Evolutionary conservation across 495 filamentous ascomycete genomes (phyloP).

Genomic region (Penicillium lividum): DNA sequence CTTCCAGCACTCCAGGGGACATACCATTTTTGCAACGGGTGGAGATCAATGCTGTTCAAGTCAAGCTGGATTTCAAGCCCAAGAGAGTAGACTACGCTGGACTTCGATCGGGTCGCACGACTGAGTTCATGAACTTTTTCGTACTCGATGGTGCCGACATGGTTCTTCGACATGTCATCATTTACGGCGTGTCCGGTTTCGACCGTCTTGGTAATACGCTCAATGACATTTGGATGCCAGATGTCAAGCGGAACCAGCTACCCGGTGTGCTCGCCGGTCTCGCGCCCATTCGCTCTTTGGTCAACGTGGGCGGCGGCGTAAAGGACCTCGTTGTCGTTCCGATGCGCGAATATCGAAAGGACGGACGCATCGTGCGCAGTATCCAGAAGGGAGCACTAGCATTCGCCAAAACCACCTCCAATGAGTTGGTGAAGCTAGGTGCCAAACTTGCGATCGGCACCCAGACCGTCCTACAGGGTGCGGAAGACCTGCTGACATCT

Average conservation of each 20-base stretch:
- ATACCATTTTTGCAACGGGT: constrained; percentile 87
- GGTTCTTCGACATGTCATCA: constrained; percentile 81
- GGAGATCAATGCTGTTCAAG: constrained; percentile 77
- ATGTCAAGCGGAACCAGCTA: constrained; percentile 87
- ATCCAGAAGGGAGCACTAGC: constrained; percentile 85
- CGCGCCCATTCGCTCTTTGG: constrained; percentile 83
- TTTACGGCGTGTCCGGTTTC: constrained; percentile 89
- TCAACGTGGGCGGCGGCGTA: constrained; percentile 86
- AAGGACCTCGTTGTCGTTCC: constrained; percentile 85
- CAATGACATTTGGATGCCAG: constrained; percentile 97
- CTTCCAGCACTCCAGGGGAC: constrained; percentile 59
- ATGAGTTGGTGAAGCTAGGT: constrained; percentile 86
- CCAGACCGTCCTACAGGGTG: constrained; percentile 83
- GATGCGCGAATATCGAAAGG: constrained; percentile 88
- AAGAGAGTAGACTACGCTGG: constrained; percentile 94
- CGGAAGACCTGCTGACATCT: constrained; percentile 73
- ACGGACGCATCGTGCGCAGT: constrained; percentile 87
- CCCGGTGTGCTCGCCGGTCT: constrained; percentile 85
- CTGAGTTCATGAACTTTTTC: constrained; percentile 99
- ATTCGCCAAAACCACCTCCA: constrained; percentile 90
- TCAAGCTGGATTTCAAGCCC: constrained; percentile 95
- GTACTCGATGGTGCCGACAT: constrained; percentile 88
- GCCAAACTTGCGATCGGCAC: constrained; percentile 95
- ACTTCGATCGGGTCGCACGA: constrained; percentile 95
- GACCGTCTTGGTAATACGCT: constrained; percentile 82